These are phyloP conservation scores for Nicotiana undulata DNA, from an alignment of 257 asterid genomes.

Conservation along the genomic window DNA sequence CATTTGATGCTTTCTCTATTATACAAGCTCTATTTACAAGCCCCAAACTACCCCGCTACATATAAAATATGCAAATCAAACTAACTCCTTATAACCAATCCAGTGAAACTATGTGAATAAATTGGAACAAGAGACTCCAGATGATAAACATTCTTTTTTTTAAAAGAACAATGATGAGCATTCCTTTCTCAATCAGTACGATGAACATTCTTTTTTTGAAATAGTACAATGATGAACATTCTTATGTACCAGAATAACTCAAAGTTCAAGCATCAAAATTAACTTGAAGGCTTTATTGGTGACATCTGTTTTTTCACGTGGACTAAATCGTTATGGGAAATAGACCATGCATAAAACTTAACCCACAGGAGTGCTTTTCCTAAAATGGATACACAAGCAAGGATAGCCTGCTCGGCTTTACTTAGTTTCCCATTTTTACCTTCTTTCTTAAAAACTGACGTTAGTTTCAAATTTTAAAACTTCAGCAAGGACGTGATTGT, in stretches of 20 bases:
- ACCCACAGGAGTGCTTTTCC: neutral
- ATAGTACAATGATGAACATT: neutral
- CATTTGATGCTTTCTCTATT: neutral
- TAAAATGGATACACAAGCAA: neutral
- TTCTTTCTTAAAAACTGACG: neutral
- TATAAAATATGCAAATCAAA: neutral
- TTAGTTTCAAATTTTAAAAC: neutral
- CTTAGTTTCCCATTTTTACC: neutral
- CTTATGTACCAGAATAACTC: neutral
- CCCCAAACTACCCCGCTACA: neutral
- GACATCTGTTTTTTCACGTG: neutral
- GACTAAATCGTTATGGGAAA: neutral
- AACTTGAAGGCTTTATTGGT: neutral
- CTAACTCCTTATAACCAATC: neutral
- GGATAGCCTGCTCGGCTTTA: neutral
- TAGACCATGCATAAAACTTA: neutral
- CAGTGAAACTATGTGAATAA: neutral
- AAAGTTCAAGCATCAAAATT: neutral
- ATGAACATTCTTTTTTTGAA: neutral
- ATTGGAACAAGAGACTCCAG: neutral
- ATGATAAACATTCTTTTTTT: neutral
- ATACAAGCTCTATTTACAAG: neutral
- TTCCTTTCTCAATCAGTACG: neutral
- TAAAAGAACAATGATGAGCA: neutral
- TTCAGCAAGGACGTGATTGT: neutral